phyloP scores from a whole-genome alignment of 805 yeast genomes.

The Hanseniaspora hatyaiensis region DNA sequence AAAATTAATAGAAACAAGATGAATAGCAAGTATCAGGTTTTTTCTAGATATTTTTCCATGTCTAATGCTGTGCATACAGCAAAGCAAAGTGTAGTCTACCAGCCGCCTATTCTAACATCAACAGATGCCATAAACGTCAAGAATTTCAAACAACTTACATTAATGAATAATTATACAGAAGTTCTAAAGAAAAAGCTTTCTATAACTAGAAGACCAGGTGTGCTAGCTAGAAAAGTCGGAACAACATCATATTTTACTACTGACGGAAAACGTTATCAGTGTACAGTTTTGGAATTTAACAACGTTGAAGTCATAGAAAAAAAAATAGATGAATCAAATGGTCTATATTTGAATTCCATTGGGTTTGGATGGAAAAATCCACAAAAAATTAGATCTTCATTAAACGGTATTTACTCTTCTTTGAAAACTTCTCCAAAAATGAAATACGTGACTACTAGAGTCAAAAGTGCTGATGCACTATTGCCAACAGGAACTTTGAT shows the following conservation, averaged over 20 bases:
- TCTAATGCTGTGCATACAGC: no score
- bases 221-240: constrained; percentile 73
- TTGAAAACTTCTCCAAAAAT: constrained; percentile 80
- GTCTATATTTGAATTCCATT: constrained; percentile 74
- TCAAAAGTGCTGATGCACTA: constrained; percentile 52
- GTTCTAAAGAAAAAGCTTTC: constrained; percentile 49
- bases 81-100: no score
- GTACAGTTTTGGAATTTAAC: constrained; percentile 79
- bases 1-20: background rate
- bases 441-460: constrained; percentile 64
- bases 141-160: constrained; percentile 8
- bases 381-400: constrained; percentile 49
- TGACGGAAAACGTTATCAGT: constrained; percentile 59
- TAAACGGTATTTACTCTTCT: constrained; percentile 64
- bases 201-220: constrained; percentile 69
- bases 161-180: background rate
- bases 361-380: constrained; percentile 66
- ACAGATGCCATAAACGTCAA: constrained; percentile 5
- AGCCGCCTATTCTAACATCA: constrained; percentile 8
- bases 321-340: constrained; percentile 60
- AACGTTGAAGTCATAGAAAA: constrained; percentile 73
- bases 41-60: background rate
- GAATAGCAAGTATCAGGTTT: background rate
- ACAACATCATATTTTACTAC: constrained; percentile 77
- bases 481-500: constrained; percentile 68